A percentile compares a stretch with the other conserved stretches of the same genome.
Conservation (phyloP, 495 filamentous ascomycete genomes). For the Penicillium arizonense region DNA sequence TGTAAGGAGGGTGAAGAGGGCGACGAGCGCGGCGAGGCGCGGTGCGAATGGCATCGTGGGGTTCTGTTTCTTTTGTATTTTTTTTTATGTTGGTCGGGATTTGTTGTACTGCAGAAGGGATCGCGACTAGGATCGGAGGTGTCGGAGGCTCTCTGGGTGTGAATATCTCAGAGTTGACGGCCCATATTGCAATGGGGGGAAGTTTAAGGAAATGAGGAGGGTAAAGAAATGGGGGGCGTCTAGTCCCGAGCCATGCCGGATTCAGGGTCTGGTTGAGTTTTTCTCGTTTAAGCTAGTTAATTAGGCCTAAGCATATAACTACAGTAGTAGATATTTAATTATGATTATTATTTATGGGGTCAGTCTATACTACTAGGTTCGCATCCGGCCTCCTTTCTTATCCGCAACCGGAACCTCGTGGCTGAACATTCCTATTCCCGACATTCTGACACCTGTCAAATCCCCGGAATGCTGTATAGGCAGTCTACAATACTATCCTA, state of each 20-base stretch:
- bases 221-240: background rate
- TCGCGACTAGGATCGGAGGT: background rate
- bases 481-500: background rate
- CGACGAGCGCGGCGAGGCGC: background rate
- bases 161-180: background rate
- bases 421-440: background rate
- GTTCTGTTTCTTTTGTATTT: background rate
- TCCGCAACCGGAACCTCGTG: constrained; percentile 1
- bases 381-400: background rate
- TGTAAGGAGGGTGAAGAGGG: background rate
- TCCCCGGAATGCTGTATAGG: background rate
- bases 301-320: too few species aligned
- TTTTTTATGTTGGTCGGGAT: background rate
- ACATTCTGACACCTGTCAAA: constrained; percentile 2
- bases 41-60: constrained; percentile 1
- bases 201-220: background rate
- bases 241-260: constrained; percentile 7
- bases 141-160: background rate
- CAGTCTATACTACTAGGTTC: background rate
- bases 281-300: background rate
- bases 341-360: background rate
- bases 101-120: background rate
- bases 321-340: background rate
- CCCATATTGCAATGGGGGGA: background rate
- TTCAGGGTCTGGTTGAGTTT: background rate